Evolutionary conservation across 2,329 filamentous ascomycete species (phyloP).

Genomic region (Coniochaeta sp.): DNA sequence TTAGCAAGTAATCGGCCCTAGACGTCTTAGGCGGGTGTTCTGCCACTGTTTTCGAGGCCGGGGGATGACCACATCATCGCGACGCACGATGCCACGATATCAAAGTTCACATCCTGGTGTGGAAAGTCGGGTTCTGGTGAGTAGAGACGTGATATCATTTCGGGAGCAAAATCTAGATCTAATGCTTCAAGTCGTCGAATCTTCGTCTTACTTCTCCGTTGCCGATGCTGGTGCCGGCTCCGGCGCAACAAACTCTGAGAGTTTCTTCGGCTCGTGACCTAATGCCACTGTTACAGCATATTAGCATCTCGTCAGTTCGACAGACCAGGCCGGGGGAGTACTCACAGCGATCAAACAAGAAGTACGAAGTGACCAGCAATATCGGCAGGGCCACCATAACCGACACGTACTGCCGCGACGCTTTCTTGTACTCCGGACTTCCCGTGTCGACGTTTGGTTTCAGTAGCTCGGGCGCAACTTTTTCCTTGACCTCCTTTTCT

Average conservation of each 20-base stretch:
- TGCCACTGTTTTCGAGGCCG: too few species aligned
- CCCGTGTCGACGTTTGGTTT: conserved; percentile 17
- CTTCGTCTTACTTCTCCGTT: neutral
- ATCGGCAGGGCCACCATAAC: conserved; percentile 47
- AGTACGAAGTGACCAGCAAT: conserved; percentile 47
- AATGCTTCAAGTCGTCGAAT: neutral
- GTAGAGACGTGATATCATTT: neutral
- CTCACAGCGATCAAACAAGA: conserved; percentile 43
- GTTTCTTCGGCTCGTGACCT: neutral
- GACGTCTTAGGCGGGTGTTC: too few species aligned
- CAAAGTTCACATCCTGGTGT: too few species aligned
- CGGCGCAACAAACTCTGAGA: neutral
- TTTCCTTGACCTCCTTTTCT: neutral
- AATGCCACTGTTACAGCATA: neutral
- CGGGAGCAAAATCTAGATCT: neutral
- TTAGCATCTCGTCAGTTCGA: neutral
- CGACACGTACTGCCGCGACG: conserved; percentile 36
- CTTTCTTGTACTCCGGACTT: conserved; percentile 34
- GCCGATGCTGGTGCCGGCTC: neutral
- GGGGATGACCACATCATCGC: too few species aligned
- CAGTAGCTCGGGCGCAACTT: neutral
- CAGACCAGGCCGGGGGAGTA: conserved; percentile 7
- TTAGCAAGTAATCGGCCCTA: too few species aligned
- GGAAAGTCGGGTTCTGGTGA: neutral
- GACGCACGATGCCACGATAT: too few species aligned